These are phyloP conservation scores for Diplodia corticola DNA, from an alignment of 2,329 filamentous ascomycete species.

Conservation along the genomic window DNA sequence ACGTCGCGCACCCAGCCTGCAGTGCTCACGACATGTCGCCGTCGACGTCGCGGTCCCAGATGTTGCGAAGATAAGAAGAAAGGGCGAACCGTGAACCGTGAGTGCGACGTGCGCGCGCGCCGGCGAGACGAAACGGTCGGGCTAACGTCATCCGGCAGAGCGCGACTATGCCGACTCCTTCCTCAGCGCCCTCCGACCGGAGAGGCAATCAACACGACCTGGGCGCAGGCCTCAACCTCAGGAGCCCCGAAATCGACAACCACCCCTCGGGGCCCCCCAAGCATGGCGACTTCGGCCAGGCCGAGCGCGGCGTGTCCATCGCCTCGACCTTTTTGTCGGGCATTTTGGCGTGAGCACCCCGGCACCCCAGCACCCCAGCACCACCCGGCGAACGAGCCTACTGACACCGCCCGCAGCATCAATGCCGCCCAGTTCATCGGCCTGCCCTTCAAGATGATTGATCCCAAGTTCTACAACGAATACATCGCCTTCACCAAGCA, in stretches of 20 bases:
- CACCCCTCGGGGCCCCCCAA: conserved; percentile 47
- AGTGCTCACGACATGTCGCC: conserved; percentile 8
- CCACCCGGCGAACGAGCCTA: background rate
- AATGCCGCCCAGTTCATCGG: conserved; percentile 74
- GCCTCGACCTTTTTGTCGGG: conserved; percentile 54
- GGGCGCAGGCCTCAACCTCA: conserved; percentile 47
- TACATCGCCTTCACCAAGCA: conserved; percentile 88
- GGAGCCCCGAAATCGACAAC: conserved; percentile 43
- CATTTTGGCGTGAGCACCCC: conserved; percentile 44
- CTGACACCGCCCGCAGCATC: conserved; percentile 38
- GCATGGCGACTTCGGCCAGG: conserved; percentile 51
- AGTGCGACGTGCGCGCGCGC: background rate
- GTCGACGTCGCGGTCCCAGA: background rate
- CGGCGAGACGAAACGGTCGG: background rate
- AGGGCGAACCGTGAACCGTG: background rate
- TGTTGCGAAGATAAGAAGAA: background rate
- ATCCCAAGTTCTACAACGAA: conserved; percentile 75
- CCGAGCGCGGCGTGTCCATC: conserved; percentile 52
- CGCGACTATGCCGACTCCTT: background rate
- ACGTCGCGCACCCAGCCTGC: background rate
- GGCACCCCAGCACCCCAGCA: background rate
- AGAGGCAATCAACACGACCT: conserved; percentile 39
- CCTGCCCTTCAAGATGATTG: conserved; percentile 71
- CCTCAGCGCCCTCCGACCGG: conserved; percentile 26
- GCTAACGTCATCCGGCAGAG: background rate